Evolutionary conservation across 148 eudicot species (phyloP), one percentile per base, ranked within the genome.

Genomic region (Tetragonia tetragonoides): DNA sequence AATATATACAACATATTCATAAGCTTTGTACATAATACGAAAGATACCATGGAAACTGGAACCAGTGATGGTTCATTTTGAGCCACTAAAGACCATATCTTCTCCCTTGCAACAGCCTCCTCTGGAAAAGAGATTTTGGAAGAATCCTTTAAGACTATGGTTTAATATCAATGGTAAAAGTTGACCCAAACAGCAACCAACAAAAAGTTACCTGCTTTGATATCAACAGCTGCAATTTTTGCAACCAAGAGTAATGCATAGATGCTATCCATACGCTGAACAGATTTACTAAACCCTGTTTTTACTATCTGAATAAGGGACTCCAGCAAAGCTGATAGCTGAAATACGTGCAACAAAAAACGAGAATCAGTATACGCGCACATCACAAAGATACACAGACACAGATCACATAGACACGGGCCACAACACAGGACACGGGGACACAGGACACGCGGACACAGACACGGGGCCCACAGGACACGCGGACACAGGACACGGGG

Each of bases 211-310:
- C 99, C 99, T 72, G 99, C 90, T 93, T 87, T 93, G 70, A 93
- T 86, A 86, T 95, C 99, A 77, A 88, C 83, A 67, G 90, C 93
- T 59, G 94, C 95, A 86, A 95, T 88, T 83, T 88, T 93, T 51
- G 91, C 88, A 81, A 88, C 87, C 71, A 89, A 78, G 5, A 93
- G 81, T 74, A 95, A 87, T 66, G 99, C 93, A 87, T 87, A 95
- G 68, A 93, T 91, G 40, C 97, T 93, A 86, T 95, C 99, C 87
- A 95, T 74, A 70, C 99, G 91, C 85, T 93, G 99, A 46, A 87
- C 92, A 34, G 87, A 88, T 86, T 95, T 95, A 28, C 92, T 86
- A 75, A 85, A 93, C 70, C 97, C 99, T 83, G 97, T 91, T 85
- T 89, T 95, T 34, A 95, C 93, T 70, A 95, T 84, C 81, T 87